phyloP scores from a whole-genome alignment of 805 yeast genomes.

The Candida tallmaniae region DNA sequence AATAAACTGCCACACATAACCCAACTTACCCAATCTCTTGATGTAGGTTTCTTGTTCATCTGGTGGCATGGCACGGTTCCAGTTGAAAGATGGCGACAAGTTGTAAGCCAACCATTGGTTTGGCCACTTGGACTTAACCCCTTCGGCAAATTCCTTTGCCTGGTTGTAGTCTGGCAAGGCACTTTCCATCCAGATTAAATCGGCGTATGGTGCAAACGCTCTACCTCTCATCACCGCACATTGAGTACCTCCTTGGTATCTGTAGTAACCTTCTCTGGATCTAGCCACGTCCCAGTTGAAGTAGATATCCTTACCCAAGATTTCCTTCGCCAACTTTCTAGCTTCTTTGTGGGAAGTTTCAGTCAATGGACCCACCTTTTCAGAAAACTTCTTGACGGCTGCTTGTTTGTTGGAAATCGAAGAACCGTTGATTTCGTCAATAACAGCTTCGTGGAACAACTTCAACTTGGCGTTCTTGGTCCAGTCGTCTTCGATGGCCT shows the following conservation, averaged over 20 bases:
- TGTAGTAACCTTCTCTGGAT: slow-evolving; percentile 95
- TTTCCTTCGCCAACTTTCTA: slow-evolving; percentile 63
- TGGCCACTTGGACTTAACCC: slow-evolving; percentile 77
- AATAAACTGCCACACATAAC: slow-evolving; percentile 96
- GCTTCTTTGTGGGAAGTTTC: slow-evolving; percentile 78
- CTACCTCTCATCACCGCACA: slow-evolving; percentile 97
- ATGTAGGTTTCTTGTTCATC: slow-evolving; percentile 90
- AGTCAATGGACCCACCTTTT: slow-evolving; percentile 69
- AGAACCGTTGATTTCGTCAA: slow-evolving; percentile 69
- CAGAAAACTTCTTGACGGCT: slow-evolving; percentile 60
- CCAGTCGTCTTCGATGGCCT: slow-evolving; percentile 79
- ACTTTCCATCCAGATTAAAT: slow-evolving; percentile 97
- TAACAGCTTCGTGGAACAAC: slow-evolving; percentile 87
- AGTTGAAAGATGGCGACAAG: slow-evolving; percentile 95
- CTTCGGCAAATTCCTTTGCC: slow-evolving; percentile 92
- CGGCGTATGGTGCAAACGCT: slow-evolving; percentile 92
- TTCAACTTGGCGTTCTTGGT: slow-evolving; percentile 74
- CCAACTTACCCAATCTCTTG: slow-evolving; percentile 77
- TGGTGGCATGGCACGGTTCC: slow-evolving; percentile 90
- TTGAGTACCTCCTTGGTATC: slow-evolving; percentile 94
- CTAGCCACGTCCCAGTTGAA: slow-evolving; percentile 95
- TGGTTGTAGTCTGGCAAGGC: slow-evolving; percentile 90
- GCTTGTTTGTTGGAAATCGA: slow-evolving; percentile 54
- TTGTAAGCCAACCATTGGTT: slow-evolving; percentile 96
- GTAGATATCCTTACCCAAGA: slow-evolving; percentile 77